phyloP scores from a whole-genome alignment of 306 rosid species.

The Fragaria vesca region DNA sequence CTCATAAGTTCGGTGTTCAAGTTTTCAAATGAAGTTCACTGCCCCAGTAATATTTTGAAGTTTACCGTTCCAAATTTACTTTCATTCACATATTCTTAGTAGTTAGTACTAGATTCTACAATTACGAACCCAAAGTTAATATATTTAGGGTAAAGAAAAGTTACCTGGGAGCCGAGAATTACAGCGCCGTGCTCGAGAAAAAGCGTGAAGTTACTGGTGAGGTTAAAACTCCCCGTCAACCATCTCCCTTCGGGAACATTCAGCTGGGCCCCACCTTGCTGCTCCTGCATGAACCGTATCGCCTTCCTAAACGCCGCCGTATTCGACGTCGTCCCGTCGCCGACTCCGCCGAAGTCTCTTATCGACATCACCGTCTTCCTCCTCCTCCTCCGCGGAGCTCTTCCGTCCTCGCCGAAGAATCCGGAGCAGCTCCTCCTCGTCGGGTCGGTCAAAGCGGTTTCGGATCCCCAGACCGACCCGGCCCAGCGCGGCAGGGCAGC shows the following conservation, averaged over 20 bases:
- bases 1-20: background rate
- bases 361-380: constrained; percentile 55
- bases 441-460: background rate
- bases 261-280: constrained; percentile 73
- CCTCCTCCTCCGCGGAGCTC: constrained; percentile 18
- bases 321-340: constrained; percentile 76
- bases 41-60: background rate
- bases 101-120: background rate
- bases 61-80: background rate
- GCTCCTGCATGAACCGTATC: constrained; percentile 57
- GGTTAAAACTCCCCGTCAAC: constrained; percentile 88
- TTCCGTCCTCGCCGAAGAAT: constrained; percentile 29
- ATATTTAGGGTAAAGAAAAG: background rate
- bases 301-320: constrained; percentile 71
- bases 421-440: constrained; percentile 34
- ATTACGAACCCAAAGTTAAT: background rate
- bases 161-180: constrained; percentile 79
- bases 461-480: background rate
- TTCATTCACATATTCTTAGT: background rate
- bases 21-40: background rate
- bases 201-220: constrained; percentile 89
- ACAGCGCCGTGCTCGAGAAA: constrained; percentile 68
- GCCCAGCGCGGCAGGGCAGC: constrained; percentile 38
- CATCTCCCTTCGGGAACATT: constrained; percentile 67
- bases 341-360: constrained; percentile 73